A percentile compares a stretch with the other conserved stretches of the same genome.
phyloP scores from a whole-genome alignment of 2,329 filamentous ascomycete species.

The Helicocarpus griseus region DNA sequence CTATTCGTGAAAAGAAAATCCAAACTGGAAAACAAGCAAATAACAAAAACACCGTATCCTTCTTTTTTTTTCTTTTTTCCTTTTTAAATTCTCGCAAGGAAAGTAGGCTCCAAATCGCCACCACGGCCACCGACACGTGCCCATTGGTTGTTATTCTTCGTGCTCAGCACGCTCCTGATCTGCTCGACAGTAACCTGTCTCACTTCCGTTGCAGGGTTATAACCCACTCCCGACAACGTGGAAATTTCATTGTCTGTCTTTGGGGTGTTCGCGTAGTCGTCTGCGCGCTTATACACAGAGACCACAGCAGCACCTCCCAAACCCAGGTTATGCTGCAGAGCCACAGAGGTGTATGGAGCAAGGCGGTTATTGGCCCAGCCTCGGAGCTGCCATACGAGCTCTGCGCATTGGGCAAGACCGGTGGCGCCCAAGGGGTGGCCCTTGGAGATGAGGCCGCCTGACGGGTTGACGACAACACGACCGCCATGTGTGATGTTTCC shows the following conservation, averaged over 20 bases:
- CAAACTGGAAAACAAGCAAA: not conserved
- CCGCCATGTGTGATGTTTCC: conserved; percentile 19
- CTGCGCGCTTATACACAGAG: conserved; percentile 13
- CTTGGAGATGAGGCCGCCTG: conserved; percentile 23
- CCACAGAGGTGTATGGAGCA: conserved; percentile 10
- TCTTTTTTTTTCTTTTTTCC: no score
- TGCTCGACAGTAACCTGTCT: conserved; percentile 7
- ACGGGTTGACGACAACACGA: conserved; percentile 19
- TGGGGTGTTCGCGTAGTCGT: conserved; percentile 1
- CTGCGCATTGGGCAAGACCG: conserved; percentile 22
- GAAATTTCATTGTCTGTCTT: conserved; percentile 1
- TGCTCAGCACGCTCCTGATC: conserved; percentile 7
- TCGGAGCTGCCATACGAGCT: conserved; percentile 22
- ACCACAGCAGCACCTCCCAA: conserved; percentile 20
- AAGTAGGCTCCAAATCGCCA: conserved; percentile 2
- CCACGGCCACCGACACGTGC: conserved; percentile 6
- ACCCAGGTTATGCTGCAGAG: conserved; percentile 22
- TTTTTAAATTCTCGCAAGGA: conserved; percentile 9
- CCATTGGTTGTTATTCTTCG: conserved; percentile 7
- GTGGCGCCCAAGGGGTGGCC: conserved; percentile 23
- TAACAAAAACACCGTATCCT: not conserved
- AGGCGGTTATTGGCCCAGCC: conserved; percentile 22
- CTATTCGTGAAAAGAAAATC: not conserved
- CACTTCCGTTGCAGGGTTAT: conserved; percentile 9
- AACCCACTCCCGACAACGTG: conserved; percentile 2